phyloP scores from a whole-genome alignment of 768 basidiomycete genomes.

The Rhodotorula kratochvilovae region DNA sequence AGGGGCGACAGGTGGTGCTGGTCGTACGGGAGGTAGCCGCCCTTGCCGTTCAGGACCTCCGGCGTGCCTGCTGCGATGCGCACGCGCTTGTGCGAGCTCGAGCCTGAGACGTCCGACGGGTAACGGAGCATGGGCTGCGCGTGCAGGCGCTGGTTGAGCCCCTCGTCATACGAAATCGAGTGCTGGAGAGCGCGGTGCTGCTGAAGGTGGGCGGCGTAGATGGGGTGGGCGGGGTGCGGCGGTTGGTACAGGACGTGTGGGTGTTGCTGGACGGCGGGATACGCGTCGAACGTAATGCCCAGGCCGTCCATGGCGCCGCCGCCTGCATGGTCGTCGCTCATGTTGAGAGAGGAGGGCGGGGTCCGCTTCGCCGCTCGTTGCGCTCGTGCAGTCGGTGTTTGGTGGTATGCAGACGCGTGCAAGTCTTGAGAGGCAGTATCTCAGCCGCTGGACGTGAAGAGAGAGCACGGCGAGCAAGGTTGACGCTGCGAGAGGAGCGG shows the following conservation, averaged over 20 bases:
- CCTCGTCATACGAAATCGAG: constrained; percentile 31
- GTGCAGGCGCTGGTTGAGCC: constrained; percentile 3
- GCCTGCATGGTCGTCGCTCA: too few relatives aligned
- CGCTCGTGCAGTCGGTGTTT: not conserved
- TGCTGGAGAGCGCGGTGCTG: constrained; percentile 14
- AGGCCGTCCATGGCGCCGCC: constrained; percentile 4
- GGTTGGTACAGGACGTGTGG: not conserved
- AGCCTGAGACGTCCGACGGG: constrained; percentile 2
- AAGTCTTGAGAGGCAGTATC: too few relatives aligned
- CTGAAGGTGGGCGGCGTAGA: not conserved
- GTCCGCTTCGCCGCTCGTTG: not conserved
- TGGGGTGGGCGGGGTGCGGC: not conserved
- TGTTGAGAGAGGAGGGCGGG: constrained; percentile 5
- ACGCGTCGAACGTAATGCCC: constrained; percentile 32
- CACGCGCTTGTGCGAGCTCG: constrained; percentile 7
- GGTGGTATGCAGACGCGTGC: not conserved
- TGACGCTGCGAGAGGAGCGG: too few relatives aligned
- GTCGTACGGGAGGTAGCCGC: constrained; percentile 18
- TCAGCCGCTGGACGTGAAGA: too few relatives aligned
- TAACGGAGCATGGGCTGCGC: constrained; percentile 9
- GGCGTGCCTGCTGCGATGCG: constrained; percentile 29
- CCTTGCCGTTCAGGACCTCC: constrained; percentile 12
- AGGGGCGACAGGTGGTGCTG: constrained; percentile 30
- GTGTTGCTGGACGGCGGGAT: not conserved
- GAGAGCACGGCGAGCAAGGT: too few relatives aligned